Percentiles rank a stretch among this genome's conserved stretches.
phyloP scores from a whole-genome alignment of 163 green algal genomes.

The Trebouxiophyceae sp. region DNA sequence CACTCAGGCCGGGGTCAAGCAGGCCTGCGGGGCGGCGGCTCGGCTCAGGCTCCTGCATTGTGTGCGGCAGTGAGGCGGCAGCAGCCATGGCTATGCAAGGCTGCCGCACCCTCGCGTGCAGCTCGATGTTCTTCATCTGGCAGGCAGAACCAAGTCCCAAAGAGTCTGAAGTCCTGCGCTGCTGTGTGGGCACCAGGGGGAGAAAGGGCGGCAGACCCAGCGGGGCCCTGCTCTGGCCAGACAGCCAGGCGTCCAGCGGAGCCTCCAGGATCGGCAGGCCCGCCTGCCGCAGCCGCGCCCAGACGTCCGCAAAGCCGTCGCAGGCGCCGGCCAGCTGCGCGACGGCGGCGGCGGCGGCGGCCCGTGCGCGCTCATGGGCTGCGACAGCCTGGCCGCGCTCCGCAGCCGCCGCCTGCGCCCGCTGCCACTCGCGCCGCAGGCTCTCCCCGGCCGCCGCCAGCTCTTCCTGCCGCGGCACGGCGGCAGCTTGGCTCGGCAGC shows the following conservation, averaged over 20 bases:
- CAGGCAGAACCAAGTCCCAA: no score
- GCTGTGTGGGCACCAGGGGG: no score
- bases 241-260: conserved; percentile 10
- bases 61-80: no score
- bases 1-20: background rate
- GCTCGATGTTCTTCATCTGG: no score
- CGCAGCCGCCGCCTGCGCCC: background rate
- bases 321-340: conserved; percentile 2
- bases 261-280: conserved; percentile 7
- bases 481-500: no score
- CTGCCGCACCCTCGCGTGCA: no score
- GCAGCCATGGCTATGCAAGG: no score
- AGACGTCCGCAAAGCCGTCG: background rate
- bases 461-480: background rate
- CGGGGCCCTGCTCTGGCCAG: background rate
- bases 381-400: no score
- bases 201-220: conserved; percentile 4
- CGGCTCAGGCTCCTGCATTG: no score
- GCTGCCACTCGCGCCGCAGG: conserved; percentile 1
- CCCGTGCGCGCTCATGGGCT: background rate
- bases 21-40: background rate
- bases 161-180: no score
- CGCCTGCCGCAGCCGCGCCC: background rate
- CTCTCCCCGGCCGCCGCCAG: background rate
- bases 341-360: background rate